Base-by-base conservation (phyloP, 225 moss, liverwort and hornwort genomes). In the Climacium dendroides region DNA sequence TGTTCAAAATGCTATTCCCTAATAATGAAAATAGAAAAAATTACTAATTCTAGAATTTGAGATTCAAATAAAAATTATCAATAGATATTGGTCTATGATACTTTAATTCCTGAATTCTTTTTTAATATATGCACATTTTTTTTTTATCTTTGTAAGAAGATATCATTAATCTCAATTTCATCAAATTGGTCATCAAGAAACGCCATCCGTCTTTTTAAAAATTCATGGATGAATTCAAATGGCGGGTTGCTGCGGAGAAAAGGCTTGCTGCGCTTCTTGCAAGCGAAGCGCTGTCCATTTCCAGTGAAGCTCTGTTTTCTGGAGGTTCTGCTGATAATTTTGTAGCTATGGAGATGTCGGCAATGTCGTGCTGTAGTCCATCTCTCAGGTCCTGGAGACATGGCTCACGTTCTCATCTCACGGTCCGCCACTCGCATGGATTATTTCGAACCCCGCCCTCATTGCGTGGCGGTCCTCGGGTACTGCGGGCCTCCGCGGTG, bases 271-370 rank as follows among this genome's bases (percentile, higher is more conserved):
- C 41, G 74, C 54, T 43, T 41, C 50, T 35, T 34, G 28, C 15
- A n/a, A 50, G 61, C 48, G 34, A 57, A 65, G 35, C 34, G 59
- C 18, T 67, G 83, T 84, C 75, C 84, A 63, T 55, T 62, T 32
- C 39, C 71, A 39, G 82, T 57, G 61, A 59, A 35, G 24, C 41
- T 83, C 62, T 54, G 58, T 66, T 61, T 69, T 22, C 67, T 15
- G 80, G 24, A 34, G 59, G 55, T 74, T 24, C 72, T 84, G 90
- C 10, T 74, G 86, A 34, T 63, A 35, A 72, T 62, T 39, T 80
- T 50, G 52, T 72, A 92, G 92, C 92, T 72, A 92, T 92, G 92
- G 90, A 75, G 87, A 59, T 55, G 63, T 37, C 64, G 81, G 73
- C 90, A 24, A 43, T 90, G 28, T 43, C 79, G 32, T 63, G 77